phyloP scores from a whole-genome alignment of 371 early-diverging fungal species.

The Sporodiniella umbellata region DNA sequence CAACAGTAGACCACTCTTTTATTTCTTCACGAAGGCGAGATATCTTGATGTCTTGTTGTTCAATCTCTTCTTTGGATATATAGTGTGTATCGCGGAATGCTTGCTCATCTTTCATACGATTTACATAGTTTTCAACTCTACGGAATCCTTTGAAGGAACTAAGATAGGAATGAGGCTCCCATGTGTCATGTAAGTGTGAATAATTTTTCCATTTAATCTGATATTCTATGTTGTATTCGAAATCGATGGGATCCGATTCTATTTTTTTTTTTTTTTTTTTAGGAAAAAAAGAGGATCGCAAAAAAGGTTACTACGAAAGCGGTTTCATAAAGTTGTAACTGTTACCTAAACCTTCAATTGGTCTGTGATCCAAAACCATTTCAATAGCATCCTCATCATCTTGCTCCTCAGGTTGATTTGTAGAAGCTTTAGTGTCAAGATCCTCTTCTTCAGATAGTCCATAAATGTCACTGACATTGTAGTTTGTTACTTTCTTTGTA shows the following conservation, averaged over 20 bases:
- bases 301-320: slow-evolving; percentile 1
- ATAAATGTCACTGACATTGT: slow-evolving; percentile 52
- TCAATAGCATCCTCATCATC: slow-evolving; percentile 68
- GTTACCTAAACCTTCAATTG: slow-evolving; percentile 13
- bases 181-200: slow-evolving; percentile 91
- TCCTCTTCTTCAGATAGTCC: slow-evolving; percentile 44
- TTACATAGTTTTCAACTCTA: slow-evolving; percentile 87
- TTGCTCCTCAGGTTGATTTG: slow-evolving; percentile 18
- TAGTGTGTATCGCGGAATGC: slow-evolving; percentile 64
- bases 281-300: too few relatives aligned
- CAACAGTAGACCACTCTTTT: slow-evolving; percentile 82
- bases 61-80: slow-evolving; percentile 81
- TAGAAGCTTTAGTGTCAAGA: background rate
- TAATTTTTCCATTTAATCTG: slow-evolving; percentile 91
- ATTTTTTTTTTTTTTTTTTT: too few relatives aligned
- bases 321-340: background rate
- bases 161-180: slow-evolving; percentile 75
- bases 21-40: slow-evolving; percentile 82
- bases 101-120: slow-evolving; percentile 60
- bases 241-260: slow-evolving; percentile 49
- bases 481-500: slow-evolving; percentile 42
- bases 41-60: slow-evolving; percentile 77
- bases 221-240: slow-evolving; percentile 71
- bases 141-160: slow-evolving; percentile 79
- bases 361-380: slow-evolving; percentile 55